Percentiles rank a stretch among this genome's conserved stretches.
These are phyloP conservation scores for Fusarium sp. DNA, from an alignment of 2,329 filamentous ascomycete species.

Conservation along the genomic window DNA sequence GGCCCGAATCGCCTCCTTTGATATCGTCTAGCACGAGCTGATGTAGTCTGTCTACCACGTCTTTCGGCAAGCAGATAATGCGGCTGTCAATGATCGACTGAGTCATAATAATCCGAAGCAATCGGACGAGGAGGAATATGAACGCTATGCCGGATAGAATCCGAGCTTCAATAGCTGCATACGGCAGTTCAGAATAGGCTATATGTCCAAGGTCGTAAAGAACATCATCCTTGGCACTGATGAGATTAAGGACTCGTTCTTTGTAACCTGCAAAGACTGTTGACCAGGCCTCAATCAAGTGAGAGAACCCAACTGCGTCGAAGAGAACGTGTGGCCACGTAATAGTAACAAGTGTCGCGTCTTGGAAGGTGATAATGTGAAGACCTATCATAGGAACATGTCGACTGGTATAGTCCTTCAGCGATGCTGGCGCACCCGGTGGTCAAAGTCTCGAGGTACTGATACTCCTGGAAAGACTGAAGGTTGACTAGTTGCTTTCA, in stretches of 20 bases:
- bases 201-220: background rate
- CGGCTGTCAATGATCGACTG: background rate
- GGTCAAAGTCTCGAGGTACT: background rate
- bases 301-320: background rate
- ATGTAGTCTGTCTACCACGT: background rate
- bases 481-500: accelerated
- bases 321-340: background rate
- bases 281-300: background rate
- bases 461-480: background rate
- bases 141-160: background rate
- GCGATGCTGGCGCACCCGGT: accelerated
- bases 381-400: background rate
- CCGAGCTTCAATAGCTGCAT: background rate
- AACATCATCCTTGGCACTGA: background rate
- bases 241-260: background rate
- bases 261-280: accelerated
- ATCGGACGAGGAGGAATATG: background rate
- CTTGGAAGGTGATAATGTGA: accelerated
- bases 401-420: background rate
- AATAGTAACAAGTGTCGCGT: background rate
- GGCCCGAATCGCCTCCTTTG: accelerated
- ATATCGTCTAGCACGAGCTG: background rate
- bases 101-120: background rate
- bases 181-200: accelerated
- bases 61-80: background rate